Base-by-base conservation (phyloP, 1,284 basidiomycete genomes). In the Cryptococcus sp. region DNA sequence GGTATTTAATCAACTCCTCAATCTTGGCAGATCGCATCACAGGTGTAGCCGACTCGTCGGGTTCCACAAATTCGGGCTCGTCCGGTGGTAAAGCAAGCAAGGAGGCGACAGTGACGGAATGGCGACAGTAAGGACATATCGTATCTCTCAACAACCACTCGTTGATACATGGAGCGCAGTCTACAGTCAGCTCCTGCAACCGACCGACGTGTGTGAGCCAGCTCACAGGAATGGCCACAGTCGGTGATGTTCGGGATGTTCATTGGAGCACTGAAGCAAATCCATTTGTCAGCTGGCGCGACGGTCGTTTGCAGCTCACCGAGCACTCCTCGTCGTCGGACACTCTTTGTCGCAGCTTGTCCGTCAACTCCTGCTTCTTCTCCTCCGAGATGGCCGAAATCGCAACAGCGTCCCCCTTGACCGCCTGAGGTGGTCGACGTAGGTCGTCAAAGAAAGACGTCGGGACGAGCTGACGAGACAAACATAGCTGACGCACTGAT, bases 121-220 rank as follows among this genome's bases (percentile, higher is more conserved):
- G 82, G 24, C 89, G 86, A 69, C 91, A 88, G 84, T 90, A 86
- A 1, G 89, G 89, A 65, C 89, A 92, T 57, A 80, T 82, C 3
- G 79, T 74, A 62, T 85, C 81, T 32, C 83, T 79, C 34, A 74
- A 65, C 41, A 83, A 84, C 82, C 63, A 51, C 28, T 41, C 58
- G 24, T 57, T 45, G 47, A 92, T 58, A 78, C 71, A 57, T 1
- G 56, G 52, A 14, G 83, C 65, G 64, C 88, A 91, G 71, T 85
- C 68, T 70, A 50, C 1, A 21, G 28, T 24, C 6, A 12, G 22
- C 40, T 47, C 11, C 47, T 35, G n/a, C 25, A 2, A 18, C 19
- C 10, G 22, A 44, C 18, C 23, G 2, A 25, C 22, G 18, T 0
- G 9, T 2, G 5, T 5, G 22, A 42, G 19, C 7, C 23, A 1